Conservation (phyloP, 441 rosid genomes). For the Corymbia calophylla region DNA sequence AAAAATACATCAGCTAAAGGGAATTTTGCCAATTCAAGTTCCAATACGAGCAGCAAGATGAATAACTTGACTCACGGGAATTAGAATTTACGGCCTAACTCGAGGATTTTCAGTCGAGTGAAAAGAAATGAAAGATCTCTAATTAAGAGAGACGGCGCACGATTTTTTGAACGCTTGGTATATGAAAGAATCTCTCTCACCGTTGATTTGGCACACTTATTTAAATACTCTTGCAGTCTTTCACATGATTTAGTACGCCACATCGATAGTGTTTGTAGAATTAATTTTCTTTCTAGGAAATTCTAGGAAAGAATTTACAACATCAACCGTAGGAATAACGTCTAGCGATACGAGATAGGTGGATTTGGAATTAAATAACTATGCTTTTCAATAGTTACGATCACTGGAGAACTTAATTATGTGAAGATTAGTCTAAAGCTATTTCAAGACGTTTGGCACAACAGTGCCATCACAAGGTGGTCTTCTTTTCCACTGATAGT, state of each 20-base stretch:
- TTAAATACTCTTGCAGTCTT: background rate
- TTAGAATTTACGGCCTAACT: background rate
- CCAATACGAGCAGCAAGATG: background rate
- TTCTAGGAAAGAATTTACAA: background rate
- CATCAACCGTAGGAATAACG: too few species aligned
- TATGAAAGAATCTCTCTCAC: background rate
- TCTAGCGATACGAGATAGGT: too few species aligned
- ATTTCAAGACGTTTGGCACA: background rate
- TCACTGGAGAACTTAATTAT: background rate
- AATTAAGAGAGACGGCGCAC: background rate
- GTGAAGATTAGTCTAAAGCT: background rate
- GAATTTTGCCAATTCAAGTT: background rate
- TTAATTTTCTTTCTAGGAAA: background rate
- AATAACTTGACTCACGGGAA: background rate
- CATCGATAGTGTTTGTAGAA: background rate
- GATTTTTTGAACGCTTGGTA: background rate
- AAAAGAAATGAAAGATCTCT: background rate
- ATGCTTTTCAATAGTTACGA: too few species aligned
- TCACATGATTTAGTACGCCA: background rate
- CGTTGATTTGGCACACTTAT: background rate
- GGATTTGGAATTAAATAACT: too few species aligned
- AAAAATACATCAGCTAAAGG: background rate
- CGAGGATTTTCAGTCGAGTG: background rate
- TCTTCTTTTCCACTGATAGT: background rate
- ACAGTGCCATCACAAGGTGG: background rate